Evolutionary conservation across 2,329 filamentous ascomycete genomes (phyloP), one percentile per base, ranked within the genome.

Genomic region (Dryadomyces quercivorus): DNA sequence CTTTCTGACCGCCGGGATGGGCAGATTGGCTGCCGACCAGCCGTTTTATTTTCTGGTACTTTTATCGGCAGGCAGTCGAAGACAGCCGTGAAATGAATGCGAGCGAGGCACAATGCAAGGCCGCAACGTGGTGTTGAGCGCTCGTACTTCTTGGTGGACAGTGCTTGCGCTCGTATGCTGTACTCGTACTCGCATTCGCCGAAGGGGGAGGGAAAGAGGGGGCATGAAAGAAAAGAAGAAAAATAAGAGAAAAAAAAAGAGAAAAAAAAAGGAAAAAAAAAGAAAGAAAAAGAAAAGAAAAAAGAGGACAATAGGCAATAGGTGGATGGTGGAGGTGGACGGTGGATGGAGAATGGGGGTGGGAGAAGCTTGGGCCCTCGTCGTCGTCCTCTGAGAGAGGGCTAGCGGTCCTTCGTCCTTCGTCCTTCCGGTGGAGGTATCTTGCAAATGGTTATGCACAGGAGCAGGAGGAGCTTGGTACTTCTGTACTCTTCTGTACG

Each of bases 1-100:
- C 26, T 16, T 18, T 43, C 42, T 43, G 42, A 8, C 42, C 42
- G 16, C 42, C 18, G 42, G 7, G 15, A 43, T 43, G 42, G 16
- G 16, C 42, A 18, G 42, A 46, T 20, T 21, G 44, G 13, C 7
- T 21, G 44, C 42, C 21, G 44, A 22, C 44, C 44, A 26, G 21
- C 44, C 26, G 13, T 49, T 38, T 36, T 42, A 49, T 56, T 22
- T 51, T 56, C 48, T 54, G 26, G 26, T 31, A 31, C 26, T 31
- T 31, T 31, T 31, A 31, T 31, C 26, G 26, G 26, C 26, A 34
- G 42, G 53, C 55, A 53, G 46, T 53, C 36, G 43, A 15, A 21
- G 44, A 22, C 18, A 8, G 26, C 26, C 26, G 26, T 31, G 26
- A 31, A 31, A 20, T 18, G 20, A 44, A 44, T 5, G n/a, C 16